A percentile compares a stretch with the other conserved stretches of the same genome.
Evolutionary conservation across 768 basidiomycete species (phyloP).

Genomic region (Lactarius deliciosus): DNA sequence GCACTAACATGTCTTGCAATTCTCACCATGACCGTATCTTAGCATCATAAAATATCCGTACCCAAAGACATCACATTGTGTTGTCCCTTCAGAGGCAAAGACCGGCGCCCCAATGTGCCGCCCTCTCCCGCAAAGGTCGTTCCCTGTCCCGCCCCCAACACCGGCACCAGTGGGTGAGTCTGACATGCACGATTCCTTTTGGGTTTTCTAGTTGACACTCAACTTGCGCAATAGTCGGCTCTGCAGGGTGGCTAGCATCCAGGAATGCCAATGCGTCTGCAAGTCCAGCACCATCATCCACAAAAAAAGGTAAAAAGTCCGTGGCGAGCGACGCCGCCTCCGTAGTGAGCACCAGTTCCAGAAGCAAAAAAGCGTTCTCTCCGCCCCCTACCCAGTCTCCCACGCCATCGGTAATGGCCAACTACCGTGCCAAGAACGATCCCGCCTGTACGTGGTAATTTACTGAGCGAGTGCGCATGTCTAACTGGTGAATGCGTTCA

Average conservation of each 20-base stretch:
- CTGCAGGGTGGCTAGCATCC: slow-evolving; percentile 28
- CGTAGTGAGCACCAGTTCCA: neutral
- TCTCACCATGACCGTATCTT: neutral
- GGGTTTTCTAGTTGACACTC: neutral
- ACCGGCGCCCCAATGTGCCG: slow-evolving; percentile 44
- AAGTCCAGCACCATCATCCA: neutral
- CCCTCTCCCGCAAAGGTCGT: slow-evolving; percentile 41
- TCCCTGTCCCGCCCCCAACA: slow-evolving; percentile 33
- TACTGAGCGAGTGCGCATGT: neutral
- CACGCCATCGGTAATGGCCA: neutral
- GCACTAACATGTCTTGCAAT: neutral
- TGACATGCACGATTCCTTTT: neutral
- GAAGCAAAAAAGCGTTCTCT: neutral
- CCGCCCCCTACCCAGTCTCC: neutral
- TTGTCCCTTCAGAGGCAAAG: slow-evolving; percentile 40
- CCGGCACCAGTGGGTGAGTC: slow-evolving; percentile 38
- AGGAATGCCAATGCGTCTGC: neutral
- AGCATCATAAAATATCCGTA: slow-evolving; percentile 43
- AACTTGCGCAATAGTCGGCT: slow-evolving; percentile 21
- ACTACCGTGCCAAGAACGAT: slow-evolving; percentile 1
- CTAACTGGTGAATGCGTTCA: neutral
- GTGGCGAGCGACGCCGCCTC: slow-evolving; percentile 1
- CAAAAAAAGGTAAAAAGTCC: neutral
- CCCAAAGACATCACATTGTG: slow-evolving; percentile 41
- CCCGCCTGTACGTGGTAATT: neutral